These are phyloP conservation scores for Wickerhamomyces hampshirensis DNA, from an alignment of 805 yeast species.

Conservation along the genomic window DNA sequence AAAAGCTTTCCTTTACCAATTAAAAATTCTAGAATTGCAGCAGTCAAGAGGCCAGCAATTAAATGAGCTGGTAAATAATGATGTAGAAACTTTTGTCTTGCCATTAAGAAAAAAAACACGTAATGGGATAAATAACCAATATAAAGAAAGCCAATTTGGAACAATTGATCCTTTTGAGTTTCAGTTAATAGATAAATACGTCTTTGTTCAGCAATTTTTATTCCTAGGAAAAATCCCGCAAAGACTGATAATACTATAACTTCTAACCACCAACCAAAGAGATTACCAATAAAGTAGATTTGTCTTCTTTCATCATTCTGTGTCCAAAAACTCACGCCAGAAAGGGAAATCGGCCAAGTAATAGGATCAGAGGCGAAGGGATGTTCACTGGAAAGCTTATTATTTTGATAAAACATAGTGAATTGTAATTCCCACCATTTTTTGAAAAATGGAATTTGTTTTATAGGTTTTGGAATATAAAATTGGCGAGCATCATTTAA, in stretches of 20 bases:
- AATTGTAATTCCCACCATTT: constrained; percentile 90
- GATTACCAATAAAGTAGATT: constrained; percentile 86
- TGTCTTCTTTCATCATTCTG: constrained; percentile 60
- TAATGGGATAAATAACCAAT: constrained; percentile 87
- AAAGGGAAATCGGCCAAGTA: constrained; percentile 83
- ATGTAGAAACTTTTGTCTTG: constrained; percentile 88
- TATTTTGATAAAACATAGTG: constrained; percentile 89
- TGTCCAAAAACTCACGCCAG: constrained; percentile 97
- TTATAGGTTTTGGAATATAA: constrained; percentile 62
- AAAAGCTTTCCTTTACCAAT: constrained; percentile 35
- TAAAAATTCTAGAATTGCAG: constrained; percentile 74
- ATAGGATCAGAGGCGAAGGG: constrained; percentile 94
- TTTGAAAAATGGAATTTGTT: constrained; percentile 62
- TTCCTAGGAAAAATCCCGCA: constrained; percentile 62
- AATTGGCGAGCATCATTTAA: constrained; percentile 57
- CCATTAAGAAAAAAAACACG: constrained; percentile 88
- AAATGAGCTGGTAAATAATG: constrained; percentile 95
- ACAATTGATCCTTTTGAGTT: constrained; percentile 64
- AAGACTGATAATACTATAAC: constrained; percentile 58
- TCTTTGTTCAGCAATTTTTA: constrained; percentile 76
- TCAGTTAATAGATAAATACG: constrained; percentile 50
- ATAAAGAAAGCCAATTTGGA: constrained; percentile 80
- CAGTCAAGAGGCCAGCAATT: constrained; percentile 78
- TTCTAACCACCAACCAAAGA: constrained; percentile 88
- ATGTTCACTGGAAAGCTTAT: constrained; percentile 79